Conservation (phyloP, 352 stramenopile species). For the Pythium aristosporum region DNA sequence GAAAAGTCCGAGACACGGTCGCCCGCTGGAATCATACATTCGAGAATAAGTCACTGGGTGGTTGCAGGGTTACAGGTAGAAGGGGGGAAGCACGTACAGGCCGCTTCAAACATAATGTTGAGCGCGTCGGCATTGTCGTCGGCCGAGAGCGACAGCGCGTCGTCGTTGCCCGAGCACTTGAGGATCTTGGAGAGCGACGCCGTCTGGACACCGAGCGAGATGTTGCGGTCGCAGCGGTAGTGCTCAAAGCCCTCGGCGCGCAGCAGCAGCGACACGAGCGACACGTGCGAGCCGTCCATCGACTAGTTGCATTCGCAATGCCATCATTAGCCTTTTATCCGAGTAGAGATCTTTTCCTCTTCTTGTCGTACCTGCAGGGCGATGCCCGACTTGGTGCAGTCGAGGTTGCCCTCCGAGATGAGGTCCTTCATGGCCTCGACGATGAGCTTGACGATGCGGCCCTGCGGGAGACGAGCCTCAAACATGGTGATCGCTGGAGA, state of each 20-base stretch:
- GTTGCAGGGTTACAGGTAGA: background rate
- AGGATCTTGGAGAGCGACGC: constrained; percentile 99
- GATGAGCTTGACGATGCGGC: constrained; percentile 98
- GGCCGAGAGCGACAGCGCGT: constrained; percentile 98
- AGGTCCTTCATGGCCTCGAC: constrained; percentile 99
- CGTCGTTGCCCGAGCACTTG: constrained; percentile 98
- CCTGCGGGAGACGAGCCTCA: constrained; percentile 96
- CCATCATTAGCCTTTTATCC: background rate
- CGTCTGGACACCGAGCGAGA: constrained; percentile 97
- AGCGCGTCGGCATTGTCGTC: constrained; percentile 96
- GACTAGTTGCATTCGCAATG: constrained; percentile 59
- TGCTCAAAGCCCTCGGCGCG: constrained; percentile 95
- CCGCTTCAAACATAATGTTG: constrained; percentile 98
- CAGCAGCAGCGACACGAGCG: constrained; percentile 95
- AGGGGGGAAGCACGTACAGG: constrained; percentile 51
- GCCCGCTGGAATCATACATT: constrained; percentile 41
- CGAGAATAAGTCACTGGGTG: background rate
- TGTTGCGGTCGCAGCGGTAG: constrained; percentile 98
- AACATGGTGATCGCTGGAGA: constrained; percentile 91
- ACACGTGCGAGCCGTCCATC: constrained; percentile 99
- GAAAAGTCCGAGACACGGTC: constrained; percentile 96
- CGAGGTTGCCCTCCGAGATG: constrained; percentile 98
- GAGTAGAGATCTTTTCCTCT: background rate
- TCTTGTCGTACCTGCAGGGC: constrained; percentile 47
- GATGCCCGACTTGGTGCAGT: constrained; percentile 93